Base-by-base conservation (phyloP, 495 filamentous ascomycete species). In the Neurospora pannonica region DNA sequence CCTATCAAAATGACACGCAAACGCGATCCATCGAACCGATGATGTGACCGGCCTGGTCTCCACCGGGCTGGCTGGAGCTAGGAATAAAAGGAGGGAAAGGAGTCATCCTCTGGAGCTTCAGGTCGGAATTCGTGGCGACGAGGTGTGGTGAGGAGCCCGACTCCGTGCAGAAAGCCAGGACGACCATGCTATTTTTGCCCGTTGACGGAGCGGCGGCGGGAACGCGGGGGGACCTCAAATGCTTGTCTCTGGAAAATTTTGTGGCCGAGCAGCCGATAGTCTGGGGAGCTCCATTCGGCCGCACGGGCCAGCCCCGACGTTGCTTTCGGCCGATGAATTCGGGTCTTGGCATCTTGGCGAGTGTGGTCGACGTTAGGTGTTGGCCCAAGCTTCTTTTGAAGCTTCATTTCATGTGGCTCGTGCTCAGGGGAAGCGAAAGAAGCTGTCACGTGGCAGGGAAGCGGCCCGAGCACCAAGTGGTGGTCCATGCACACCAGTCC, bases 11-110 rank as follows among this genome's bases (percentile, higher is more conserved):
- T 28, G 48, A 13, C 48, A 48, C 28, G 17, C 37, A 67, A 70
- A 77, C 72, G 70, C 60, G 76, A 75, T 78, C 72, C 60, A 40
- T 71, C 48, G 70, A 21, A 70, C 24, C 34, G 62, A 78, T 78
- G 77, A 75, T 77, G 77, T 78, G 77, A 78, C 71, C 62, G 71
- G 70, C 60, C 70, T 70, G 38, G 71, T 72, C n/a, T 40, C 19
- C 34, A 74, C 74, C 72, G 48, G 48, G 73, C 71, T 75, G 54
- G 28, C 28, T 17, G 31, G 54, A 67, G 28, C 54, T 67, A 15
- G 54, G 54, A 24, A 67, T 67, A 34, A 67, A 62, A 67, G 28
- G 54, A 67, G 54, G 34, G 19, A 67, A 62, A 67, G 28, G 54
- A 67, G 54, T 67, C 54, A 67, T 67, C 28, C 28, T 67, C 54